These are phyloP conservation scores for Abrus precatorius DNA, from an alignment of 306 rosid species.

Conservation along the genomic window DNA sequence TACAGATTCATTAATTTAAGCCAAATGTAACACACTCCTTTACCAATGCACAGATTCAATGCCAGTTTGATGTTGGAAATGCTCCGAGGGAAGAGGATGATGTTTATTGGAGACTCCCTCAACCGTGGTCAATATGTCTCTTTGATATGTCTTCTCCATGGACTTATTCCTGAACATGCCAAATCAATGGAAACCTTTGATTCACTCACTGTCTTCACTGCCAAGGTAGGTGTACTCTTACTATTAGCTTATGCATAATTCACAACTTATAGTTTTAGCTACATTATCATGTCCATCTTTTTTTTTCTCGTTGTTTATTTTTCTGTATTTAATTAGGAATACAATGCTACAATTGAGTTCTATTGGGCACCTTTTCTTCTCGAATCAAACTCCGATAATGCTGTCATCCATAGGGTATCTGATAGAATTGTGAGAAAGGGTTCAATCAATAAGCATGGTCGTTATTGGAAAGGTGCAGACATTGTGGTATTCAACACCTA, in stretches of 20 bases:
- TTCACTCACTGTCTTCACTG: constrained; percentile 89
- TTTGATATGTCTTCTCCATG: constrained; percentile 86
- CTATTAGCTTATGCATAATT: background rate
- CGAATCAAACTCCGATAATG: constrained; percentile 90
- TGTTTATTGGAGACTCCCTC: constrained; percentile 91
- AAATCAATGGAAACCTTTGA: constrained; percentile 91
- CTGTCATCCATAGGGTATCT: constrained; percentile 79
- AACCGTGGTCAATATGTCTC: constrained; percentile 93
- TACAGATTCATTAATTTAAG: background rate
- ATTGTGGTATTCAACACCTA: constrained; percentile 86
- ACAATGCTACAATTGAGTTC: constrained; percentile 95
- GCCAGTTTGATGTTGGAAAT: constrained; percentile 87
- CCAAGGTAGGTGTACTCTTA: constrained; percentile 61
- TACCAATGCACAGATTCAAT: constrained; percentile 66
- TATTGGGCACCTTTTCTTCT: constrained; percentile 99
- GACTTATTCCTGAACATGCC: constrained; percentile 65
- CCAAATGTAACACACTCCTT: constrained; percentile 42
- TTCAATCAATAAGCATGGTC: constrained; percentile 86
- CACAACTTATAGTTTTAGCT: background rate
- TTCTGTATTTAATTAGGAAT: constrained; percentile 57
- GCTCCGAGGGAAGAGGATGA: constrained; percentile 90
- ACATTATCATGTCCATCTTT: background rate
- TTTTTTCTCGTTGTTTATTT: background rate
- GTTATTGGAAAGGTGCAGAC: constrained; percentile 84
- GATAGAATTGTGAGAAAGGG: constrained; percentile 90